Conservation (phyloP, 2,329 filamentous ascomycete species). For the Gremmenia infestans region DNA sequence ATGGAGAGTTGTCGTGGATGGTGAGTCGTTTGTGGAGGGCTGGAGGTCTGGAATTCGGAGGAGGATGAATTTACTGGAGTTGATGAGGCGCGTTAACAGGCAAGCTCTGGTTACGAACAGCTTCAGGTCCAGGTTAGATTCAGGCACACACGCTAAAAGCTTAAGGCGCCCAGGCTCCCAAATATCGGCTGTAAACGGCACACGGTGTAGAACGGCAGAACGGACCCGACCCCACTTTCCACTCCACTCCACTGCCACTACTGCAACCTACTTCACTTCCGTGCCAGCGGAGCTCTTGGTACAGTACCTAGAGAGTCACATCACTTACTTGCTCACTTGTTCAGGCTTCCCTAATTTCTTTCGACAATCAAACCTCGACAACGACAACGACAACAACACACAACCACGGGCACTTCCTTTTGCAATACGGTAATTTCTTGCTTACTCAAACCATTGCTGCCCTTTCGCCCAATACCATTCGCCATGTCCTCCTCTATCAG, state of each 20-base stretch:
- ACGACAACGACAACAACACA: constrained; percentile 5
- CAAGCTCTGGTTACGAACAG: constrained; percentile 7
- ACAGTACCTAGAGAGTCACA: neutral
- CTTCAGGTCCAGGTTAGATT: neutral
- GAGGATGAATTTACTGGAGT: neutral
- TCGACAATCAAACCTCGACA: constrained; percentile 2
- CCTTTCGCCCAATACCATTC: neutral
- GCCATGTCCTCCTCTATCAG: constrained; percentile 62
- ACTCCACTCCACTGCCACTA: too few species aligned
- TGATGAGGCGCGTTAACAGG: constrained; percentile 10
- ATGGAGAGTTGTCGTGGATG: constrained; percentile 1
- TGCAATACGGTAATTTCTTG: constrained; percentile 5
- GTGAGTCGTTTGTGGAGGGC: neutral
- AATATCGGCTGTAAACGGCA: neutral
- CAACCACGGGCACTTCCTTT: neutral
- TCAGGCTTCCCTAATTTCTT: constrained; percentile 6
- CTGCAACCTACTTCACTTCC: too few species aligned
- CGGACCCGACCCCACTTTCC: too few species aligned
- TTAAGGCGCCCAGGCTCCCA: neutral
- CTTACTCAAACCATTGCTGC: constrained; percentile 6
- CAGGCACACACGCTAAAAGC: too few species aligned
- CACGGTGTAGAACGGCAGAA: too few species aligned
- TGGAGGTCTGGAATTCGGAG: neutral
- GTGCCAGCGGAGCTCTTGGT: neutral
- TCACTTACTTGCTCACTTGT: neutral